Evolutionary conservation across 2,329 filamentous ascomycete species (phyloP).

Genomic region (Metarhizium rileyi): DNA sequence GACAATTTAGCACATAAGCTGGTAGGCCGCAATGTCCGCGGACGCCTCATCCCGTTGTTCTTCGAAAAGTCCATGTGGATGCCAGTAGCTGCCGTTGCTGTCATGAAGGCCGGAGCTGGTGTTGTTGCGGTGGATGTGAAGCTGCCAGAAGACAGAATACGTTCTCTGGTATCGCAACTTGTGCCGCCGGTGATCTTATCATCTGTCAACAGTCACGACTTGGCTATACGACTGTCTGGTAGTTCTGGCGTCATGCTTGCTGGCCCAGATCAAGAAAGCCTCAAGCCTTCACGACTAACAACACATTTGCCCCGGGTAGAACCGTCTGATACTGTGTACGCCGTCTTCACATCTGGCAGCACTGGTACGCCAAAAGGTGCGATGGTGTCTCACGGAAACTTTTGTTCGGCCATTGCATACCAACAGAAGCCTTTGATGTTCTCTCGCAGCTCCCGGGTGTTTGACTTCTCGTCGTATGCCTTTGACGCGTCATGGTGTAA

Average conservation of each 20-base stretch:
- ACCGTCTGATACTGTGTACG: constrained; percentile 9
- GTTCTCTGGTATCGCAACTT: constrained; percentile 9
- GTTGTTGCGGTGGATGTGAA: constrained; percentile 8
- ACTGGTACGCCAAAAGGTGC: constrained; percentile 17
- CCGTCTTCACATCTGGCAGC: constrained; percentile 12
- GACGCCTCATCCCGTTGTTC: background rate
- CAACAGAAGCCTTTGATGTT: constrained; percentile 5
- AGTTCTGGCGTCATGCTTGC: background rate
- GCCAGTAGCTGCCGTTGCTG: constrained; percentile 1
- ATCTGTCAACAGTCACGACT: constrained; percentile 5
- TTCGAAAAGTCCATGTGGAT: constrained; percentile 6
- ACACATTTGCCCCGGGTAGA: constrained; percentile 2
- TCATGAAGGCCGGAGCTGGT: background rate
- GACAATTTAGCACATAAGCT: constrained; percentile 4
- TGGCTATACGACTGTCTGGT: constrained; percentile 1
- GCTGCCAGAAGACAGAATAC: constrained; percentile 9
- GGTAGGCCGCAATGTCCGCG: background rate
- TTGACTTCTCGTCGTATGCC: constrained; percentile 11
- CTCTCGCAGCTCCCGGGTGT: constrained; percentile 4
- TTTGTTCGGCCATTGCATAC: constrained; percentile 11
- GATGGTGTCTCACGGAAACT: constrained; percentile 12
- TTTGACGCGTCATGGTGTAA: constrained; percentile 10
- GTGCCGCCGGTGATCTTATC: constrained; percentile 10
- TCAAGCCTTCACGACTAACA: background rate
- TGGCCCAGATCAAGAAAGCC: background rate